A percentile compares a stretch with the other conserved stretches of the same genome.
Evolutionary conservation across 495 filamentous ascomycete species (phyloP).

Genomic region (Aspergillus wentii): DNA sequence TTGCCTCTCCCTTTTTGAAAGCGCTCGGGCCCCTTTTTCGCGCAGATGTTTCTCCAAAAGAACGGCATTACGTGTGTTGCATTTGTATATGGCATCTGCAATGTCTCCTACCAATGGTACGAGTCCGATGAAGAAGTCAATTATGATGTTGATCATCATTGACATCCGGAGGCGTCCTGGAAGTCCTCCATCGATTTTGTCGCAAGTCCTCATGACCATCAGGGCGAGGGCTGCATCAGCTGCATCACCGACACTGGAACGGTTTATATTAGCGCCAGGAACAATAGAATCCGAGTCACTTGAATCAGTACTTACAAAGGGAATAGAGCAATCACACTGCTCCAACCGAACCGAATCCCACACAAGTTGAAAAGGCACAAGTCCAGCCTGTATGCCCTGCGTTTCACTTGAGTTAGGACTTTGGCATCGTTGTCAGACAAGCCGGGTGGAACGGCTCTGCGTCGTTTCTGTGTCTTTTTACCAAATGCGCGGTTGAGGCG

Average conservation of each 20-base stretch:
- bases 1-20: slow-evolving; percentile 15
- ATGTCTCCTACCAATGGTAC: slow-evolving; percentile 84
- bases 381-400: slow-evolving; percentile 77
- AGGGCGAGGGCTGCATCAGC: slow-evolving; percentile 57
- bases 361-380: slow-evolving; percentile 70
- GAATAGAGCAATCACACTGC: slow-evolving; percentile 71
- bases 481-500: slow-evolving; percentile 53
- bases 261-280: slow-evolving; percentile 1
- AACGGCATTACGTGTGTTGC: slow-evolving; percentile 75
- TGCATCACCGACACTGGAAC: slow-evolving; percentile 64
- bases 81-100: slow-evolving; percentile 60
- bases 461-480: slow-evolving; percentile 59
- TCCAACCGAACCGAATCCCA: slow-evolving; percentile 78
- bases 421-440: slow-evolving; percentile 75
- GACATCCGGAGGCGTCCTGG: slow-evolving; percentile 44
- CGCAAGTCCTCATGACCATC: slow-evolving; percentile 63
- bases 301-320: slow-evolving; percentile 56
- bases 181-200: slow-evolving; percentile 67
- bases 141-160: slow-evolving; percentile 72
- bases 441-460: slow-evolving; percentile 64
- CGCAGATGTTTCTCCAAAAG: slow-evolving; percentile 68
- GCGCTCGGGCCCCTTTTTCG: slow-evolving; percentile 32
- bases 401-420: slow-evolving; percentile 74
- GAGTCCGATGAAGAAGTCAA: slow-evolving; percentile 79
- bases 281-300: neutral